Percentiles rank a stretch among this genome's conserved stretches.
Conservation (phyloP, 2,329 filamentous ascomycete genomes). For the Thelonectria rubi region DNA sequence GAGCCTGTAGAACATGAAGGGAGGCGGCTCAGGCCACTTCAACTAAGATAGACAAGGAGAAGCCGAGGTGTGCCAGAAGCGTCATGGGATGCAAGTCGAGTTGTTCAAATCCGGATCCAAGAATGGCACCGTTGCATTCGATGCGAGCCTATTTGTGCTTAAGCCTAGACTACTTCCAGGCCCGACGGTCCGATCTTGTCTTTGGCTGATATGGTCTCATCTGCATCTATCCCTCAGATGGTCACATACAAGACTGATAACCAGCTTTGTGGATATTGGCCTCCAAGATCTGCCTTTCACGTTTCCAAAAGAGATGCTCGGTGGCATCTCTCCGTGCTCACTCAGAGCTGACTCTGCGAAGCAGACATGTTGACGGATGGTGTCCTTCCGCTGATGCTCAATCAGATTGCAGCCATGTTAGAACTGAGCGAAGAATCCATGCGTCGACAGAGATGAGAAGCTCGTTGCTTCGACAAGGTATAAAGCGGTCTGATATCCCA, state of each 20-base stretch:
- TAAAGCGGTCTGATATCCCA: not conserved
- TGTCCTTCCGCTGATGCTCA: not conserved
- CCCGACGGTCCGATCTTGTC: not conserved
- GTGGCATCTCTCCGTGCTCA: not conserved
- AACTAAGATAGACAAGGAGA: not conserved
- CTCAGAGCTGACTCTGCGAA: not conserved
- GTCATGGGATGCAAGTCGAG: not conserved
- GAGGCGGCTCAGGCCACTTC: not conserved
- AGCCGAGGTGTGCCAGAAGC: not conserved
- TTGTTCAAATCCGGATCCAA: not conserved
- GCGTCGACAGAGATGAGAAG: too few species aligned
- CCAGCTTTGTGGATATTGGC: not conserved
- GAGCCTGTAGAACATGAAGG: too few species aligned
- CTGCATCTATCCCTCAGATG: too few species aligned
- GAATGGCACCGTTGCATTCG: slow-evolving; percentile 5
- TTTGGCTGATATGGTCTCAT: not conserved
- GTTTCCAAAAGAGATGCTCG: not conserved
- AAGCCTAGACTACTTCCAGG: not conserved
- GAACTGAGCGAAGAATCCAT: not conserved
- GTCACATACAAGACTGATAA: not conserved
- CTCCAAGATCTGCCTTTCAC: not conserved
- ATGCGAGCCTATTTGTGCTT: not conserved
- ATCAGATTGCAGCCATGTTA: not conserved
- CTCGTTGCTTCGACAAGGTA: not conserved
- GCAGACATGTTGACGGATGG: not conserved